phyloP scores from a whole-genome alignment of 805 yeast species.

The Lipomyces starkeyi region DNA sequence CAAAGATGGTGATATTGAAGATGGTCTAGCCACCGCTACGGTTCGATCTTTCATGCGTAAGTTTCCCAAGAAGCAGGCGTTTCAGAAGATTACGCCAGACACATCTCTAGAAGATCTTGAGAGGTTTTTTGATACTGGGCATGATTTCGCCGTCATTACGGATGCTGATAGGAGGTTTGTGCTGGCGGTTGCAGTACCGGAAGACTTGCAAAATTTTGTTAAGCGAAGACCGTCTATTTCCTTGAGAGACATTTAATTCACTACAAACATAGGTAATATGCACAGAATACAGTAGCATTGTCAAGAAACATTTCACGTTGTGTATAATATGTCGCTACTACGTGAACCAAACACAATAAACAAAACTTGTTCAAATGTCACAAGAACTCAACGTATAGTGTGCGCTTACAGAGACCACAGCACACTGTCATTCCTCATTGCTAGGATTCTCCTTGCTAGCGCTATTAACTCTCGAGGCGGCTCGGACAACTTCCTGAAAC shows the following conservation, averaged over 20 bases:
- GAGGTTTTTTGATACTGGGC: constrained; percentile 53
- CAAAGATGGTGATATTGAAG: constrained; percentile 42
- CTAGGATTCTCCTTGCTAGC: constrained; percentile 31
- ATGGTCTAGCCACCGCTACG: constrained; percentile 9
- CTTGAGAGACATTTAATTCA: not conserved
- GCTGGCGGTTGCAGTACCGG: constrained; percentile 63
- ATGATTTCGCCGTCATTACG: constrained; percentile 63
- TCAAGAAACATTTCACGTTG: not conserved
- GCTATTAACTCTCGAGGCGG: constrained; percentile 68
- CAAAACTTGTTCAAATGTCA: not conserved
- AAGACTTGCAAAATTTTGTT: constrained; percentile 53
- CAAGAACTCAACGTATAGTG: not conserved
- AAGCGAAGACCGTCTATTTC: constrained; percentile 51
- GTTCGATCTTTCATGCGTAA: constrained; percentile 37
- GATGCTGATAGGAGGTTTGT: constrained; percentile 59
- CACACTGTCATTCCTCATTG: not conserved
- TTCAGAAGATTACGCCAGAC: constrained; percentile 57
- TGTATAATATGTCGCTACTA: not conserved
- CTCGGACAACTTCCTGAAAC: constrained; percentile 71
- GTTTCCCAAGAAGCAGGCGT: constrained; percentile 44
- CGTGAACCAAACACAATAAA: not conserved
- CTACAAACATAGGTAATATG: not conserved
- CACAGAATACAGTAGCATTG: not conserved
- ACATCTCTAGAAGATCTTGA: constrained; percentile 62
- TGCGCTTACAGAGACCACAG: not conserved